These are phyloP conservation scores for Zhuliangozyma parablackwelliae DNA, from an alignment of 1,139 yeast species.

Conservation along the genomic window DNA sequence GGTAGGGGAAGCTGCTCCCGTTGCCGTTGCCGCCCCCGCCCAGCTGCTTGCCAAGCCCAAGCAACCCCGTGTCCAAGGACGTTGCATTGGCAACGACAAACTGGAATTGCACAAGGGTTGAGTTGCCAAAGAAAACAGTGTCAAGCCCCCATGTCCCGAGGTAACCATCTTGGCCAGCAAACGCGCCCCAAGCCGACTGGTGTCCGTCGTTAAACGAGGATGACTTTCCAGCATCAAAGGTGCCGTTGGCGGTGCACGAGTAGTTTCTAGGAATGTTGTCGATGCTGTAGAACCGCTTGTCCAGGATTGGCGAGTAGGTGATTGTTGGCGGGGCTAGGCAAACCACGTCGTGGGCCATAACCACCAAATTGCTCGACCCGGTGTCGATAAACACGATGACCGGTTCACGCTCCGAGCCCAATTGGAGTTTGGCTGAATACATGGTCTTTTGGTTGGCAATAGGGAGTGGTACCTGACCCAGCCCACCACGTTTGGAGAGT, in stretches of 20 bases:
- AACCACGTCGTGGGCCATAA: constrained; percentile 6
- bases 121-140: constrained; percentile 11
- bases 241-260: neutral
- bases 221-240: constrained; percentile 8
- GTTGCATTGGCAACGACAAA: constrained; percentile 14
- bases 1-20: constrained; percentile 13
- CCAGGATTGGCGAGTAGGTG: too few relatives aligned
- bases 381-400: constrained; percentile 22
- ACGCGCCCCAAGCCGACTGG: neutral
- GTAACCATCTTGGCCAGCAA: constrained; percentile 8
- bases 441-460: neutral
- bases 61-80: constrained; percentile 10
- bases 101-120: constrained; percentile 7
- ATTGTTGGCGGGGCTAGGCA: constrained; percentile 1
- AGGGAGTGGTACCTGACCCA: too few relatives aligned
- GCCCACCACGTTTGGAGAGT: too few relatives aligned
- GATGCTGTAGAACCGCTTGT: too few relatives aligned
- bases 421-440: constrained; percentile 8
- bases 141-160: constrained; percentile 54
- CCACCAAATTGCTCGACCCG: constrained; percentile 28
- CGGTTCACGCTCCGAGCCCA: constrained; percentile 18
- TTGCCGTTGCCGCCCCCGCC: constrained; percentile 15
- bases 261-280: too few relatives aligned
- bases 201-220: too few relatives aligned
- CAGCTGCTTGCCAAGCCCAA: constrained; percentile 19